Evolutionary conservation across 2,329 filamentous ascomycete species (phyloP), one percentile per base, ranked within the genome.

Genomic region (Beauveria varroae): DNA sequence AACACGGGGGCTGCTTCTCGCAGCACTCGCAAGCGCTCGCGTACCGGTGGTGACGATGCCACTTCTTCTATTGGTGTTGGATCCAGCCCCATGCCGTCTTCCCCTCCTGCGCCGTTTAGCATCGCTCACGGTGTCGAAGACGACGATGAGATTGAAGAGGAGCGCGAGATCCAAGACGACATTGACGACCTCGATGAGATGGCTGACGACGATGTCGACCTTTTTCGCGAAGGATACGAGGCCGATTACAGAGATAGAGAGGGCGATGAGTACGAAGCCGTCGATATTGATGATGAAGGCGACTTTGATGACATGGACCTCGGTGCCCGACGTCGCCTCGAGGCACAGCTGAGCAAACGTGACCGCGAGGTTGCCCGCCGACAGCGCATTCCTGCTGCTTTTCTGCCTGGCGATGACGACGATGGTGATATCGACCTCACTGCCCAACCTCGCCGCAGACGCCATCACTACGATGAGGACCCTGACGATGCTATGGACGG

Each of bases 381-480:
- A 65, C 83, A 87, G 66, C 79, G 84, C 53, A 85, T 90, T 69
- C 89, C 89, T 3, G 83, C 83, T 30, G 90, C 88, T 7, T 93
- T 91, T 68, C 77, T 93, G 44, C 85, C 86, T 7, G 88, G 89
- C 37, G 93, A 96, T 37, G 91, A 93, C 63, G 91, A 95, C 3
- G 92, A 95, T 66, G 89, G 86, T 55, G 85, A 95, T 61, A 81
- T 93, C 64, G 93, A 98, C 71, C 81, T 98, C 24, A 91, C 91
- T 24, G 86, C 88, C 28, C 92, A 96, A 73, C 91, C 90, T 24
- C 87, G 93, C 60, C 86, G 93, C 66, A 87, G 91, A 57, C 86
- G 95, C 67, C 90, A 95, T 74, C 86, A 89, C 67, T 99, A 98
- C 70, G 95, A 99, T 66, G 96, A 99, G 75, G 92, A 96, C 46